These are phyloP conservation scores for Solidago caesia DNA, from an alignment of 129 eudicot genomes.

Conservation along the genomic window DNA sequence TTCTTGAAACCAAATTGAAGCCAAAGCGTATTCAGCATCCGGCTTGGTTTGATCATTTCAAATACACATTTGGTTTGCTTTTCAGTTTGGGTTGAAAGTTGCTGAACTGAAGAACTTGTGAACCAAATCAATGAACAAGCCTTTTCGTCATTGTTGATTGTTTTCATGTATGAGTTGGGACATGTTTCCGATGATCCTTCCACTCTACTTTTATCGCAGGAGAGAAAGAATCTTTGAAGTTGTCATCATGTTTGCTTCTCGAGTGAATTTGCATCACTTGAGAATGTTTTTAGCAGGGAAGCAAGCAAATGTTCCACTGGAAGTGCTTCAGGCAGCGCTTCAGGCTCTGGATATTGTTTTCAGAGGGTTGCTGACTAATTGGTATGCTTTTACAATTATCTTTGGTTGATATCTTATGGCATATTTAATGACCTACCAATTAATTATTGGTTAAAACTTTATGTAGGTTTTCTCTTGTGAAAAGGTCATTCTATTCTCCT, in stretches of 20 bases:
- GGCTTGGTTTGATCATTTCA: too few relatives aligned
- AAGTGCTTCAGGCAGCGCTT: conserved; percentile 91
- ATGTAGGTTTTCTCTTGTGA: conserved; percentile 72
- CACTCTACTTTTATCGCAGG: conserved; percentile 37
- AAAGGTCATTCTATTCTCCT: conserved; percentile 82
- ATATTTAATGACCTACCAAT: not conserved
- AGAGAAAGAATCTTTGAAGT: conserved; percentile 78
- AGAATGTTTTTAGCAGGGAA: conserved; percentile 77
- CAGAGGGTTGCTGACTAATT: conserved; percentile 73
- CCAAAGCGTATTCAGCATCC: too few relatives aligned
- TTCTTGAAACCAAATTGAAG: too few relatives aligned
- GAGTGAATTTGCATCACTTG: conserved; percentile 82
- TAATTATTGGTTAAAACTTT: not conserved
- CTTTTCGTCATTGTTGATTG: too few relatives aligned
- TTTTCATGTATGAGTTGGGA: not conserved
- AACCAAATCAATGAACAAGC: too few relatives aligned
- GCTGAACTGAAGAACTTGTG: too few relatives aligned
- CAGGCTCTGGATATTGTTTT: conserved; percentile 94
- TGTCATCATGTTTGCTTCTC: conserved; percentile 85
- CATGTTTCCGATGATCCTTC: conserved; percentile 11
- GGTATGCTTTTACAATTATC: conserved; percentile 33
- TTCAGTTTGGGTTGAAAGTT: too few relatives aligned
- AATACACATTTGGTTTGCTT: too few relatives aligned
- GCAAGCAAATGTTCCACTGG: conserved; percentile 96
- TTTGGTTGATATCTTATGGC: not conserved